These are phyloP conservation scores for Cymodocea nodosa DNA, from an alignment of 116 monocot species.

Conservation along the genomic window DNA sequence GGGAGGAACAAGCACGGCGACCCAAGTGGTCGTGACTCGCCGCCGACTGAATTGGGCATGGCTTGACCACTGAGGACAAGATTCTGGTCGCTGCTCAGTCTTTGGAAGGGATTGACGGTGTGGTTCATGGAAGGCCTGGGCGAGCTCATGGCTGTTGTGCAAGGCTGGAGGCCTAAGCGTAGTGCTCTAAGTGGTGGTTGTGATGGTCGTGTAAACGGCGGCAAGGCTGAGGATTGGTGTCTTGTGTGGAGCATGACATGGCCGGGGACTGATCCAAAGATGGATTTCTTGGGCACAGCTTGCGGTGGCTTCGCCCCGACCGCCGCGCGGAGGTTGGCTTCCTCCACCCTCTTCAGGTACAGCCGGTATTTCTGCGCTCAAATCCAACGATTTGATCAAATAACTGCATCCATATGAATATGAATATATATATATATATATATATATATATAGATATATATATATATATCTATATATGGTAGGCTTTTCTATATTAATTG, in stretches of 20 bases:
- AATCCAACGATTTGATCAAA: too few relatives aligned
- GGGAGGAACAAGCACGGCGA: too few relatives aligned
- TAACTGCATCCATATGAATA: background rate
- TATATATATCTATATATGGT: too few relatives aligned
- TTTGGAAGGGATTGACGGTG: background rate
- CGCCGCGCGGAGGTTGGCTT: background rate
- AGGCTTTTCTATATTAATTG: too few relatives aligned
- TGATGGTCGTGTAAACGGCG: too few relatives aligned
- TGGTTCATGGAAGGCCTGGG: background rate
- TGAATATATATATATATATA: background rate
- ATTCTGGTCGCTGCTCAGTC: background rate
- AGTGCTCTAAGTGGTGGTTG: too few relatives aligned
- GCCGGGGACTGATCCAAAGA: background rate
- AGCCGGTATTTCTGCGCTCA: constrained; percentile 2
- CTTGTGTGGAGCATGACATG: background rate
- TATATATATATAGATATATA: too few relatives aligned
- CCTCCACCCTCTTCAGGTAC: constrained; percentile 4
- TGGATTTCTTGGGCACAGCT: background rate
- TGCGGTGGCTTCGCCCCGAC: background rate
- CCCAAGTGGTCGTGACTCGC: too few relatives aligned
- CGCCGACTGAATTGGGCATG: background rate
- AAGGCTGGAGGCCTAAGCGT: too few relatives aligned
- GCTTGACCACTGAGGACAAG: background rate
- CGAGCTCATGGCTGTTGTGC: background rate
- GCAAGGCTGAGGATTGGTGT: background rate